Conservation (phyloP, 495 filamentous ascomycete species). For the Aspergillus incahuasiensis region DNA sequence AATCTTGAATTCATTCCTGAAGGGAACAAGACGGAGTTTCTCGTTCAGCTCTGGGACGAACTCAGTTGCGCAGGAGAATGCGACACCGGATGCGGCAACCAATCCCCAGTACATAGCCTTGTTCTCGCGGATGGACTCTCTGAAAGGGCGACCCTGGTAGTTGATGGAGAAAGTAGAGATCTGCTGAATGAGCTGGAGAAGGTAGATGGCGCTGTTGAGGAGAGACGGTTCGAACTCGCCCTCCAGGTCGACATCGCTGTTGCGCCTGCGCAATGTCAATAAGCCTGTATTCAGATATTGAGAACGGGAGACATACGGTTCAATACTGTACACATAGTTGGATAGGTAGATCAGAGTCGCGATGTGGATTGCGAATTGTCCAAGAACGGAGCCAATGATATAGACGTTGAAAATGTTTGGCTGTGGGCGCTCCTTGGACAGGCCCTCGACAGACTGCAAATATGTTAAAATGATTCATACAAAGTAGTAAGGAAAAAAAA, state of each 20-base stretch:
- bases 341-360: conserved; percentile 92
- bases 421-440: conserved; percentile 96
- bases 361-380: conserved; percentile 96
- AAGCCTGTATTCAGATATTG: neutral
- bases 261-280: conserved; percentile 50
- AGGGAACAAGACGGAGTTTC: conserved; percentile 89
- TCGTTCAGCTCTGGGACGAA: conserved; percentile 94
- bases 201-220: conserved; percentile 95
- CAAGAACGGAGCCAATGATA: conserved; percentile 96
- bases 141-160: conserved; percentile 97
- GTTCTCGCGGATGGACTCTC: conserved; percentile 92
- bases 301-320: conserved; percentile 56
- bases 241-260: conserved; percentile 78
- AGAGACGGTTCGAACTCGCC: conserved; percentile 92
- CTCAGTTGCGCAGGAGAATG: conserved; percentile 95
- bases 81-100: conserved; percentile 77
- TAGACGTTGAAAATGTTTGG: conserved; percentile 99
- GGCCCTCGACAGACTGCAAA: conserved; percentile 73
- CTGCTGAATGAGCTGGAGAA: conserved; percentile 97
- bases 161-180: conserved; percentile 99
- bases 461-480: conserved; percentile 19
- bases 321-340: conserved; percentile 73
- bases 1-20: conserved; percentile 81
- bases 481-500: neutral
- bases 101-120: conserved; percentile 97